phyloP scores from a whole-genome alignment of 1,139 yeast species.

The Nadsonia starkeyi-henricii region DNA sequence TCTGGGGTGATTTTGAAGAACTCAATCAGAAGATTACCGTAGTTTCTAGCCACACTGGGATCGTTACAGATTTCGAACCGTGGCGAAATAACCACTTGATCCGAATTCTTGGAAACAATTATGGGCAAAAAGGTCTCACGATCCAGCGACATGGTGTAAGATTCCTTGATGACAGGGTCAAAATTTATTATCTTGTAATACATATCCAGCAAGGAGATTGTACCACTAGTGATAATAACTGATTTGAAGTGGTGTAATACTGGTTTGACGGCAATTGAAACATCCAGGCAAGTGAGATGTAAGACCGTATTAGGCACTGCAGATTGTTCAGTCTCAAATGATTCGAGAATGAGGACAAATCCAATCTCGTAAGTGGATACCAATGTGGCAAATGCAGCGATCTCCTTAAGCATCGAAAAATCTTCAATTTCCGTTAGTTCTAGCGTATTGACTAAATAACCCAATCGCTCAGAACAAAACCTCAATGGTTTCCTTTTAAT shows the following conservation, averaged over 20 bases:
- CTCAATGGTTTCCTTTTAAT: conserved; percentile 84
- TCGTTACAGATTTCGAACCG: conserved; percentile 94
- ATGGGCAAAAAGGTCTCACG: conserved; percentile 86
- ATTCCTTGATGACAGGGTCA: conserved; percentile 86
- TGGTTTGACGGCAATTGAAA: conserved; percentile 95
- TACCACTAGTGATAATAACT: conserved; percentile 91
- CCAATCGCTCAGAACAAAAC: conserved; percentile 83
- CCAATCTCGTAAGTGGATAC: conserved; percentile 93
- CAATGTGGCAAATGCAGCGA: conserved; percentile 91
- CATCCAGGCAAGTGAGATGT: conserved; percentile 89
- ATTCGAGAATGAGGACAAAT: conserved; percentile 80
- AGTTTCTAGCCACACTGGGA: conserved; percentile 93
- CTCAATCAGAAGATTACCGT: conserved; percentile 83
- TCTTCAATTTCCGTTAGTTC: conserved; percentile 86
- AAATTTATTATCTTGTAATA: conserved; percentile 94
- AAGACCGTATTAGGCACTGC: conserved; percentile 97
- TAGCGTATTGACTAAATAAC: conserved; percentile 74
- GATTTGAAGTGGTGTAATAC: conserved; percentile 90
- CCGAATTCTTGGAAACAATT: conserved; percentile 94
- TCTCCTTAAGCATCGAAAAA: conserved; percentile 81
- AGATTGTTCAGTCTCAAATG: conserved; percentile 92
- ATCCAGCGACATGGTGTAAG: conserved; percentile 91
- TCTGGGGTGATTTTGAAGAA: conserved; percentile 94
- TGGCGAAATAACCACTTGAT: conserved; percentile 92
- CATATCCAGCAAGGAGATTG: conserved; percentile 96